These are phyloP conservation scores for Botrytis deweyae DNA, from an alignment of 2,329 filamentous ascomycete species.

Conservation along the genomic window DNA sequence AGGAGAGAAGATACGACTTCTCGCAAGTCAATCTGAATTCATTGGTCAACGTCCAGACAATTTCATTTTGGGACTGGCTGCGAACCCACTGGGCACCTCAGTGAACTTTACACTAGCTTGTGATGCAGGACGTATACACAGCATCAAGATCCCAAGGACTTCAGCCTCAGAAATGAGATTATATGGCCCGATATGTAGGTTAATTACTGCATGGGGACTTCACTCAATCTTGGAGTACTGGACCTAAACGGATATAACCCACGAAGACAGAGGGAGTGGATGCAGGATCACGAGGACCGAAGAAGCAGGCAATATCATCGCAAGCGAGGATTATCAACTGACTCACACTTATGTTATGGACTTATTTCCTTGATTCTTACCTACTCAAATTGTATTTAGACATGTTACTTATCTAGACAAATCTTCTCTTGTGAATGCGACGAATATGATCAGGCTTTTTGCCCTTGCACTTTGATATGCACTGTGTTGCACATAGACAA, in stretches of 20 bases:
- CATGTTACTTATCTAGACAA: neutral
- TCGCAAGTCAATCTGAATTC: conserved; percentile 59
- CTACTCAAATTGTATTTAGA: neutral
- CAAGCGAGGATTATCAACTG: neutral
- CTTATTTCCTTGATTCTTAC: neutral
- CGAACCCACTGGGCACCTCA: conserved; percentile 44
- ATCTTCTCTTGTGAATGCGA: neutral
- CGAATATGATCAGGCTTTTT: neutral
- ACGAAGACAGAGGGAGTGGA: neutral
- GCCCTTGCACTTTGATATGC: neutral
- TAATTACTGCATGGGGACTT: neutral
- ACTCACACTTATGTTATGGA: neutral
- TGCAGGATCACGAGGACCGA: neutral
- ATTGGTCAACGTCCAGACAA: conserved; percentile 48
- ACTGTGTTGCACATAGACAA: neutral
- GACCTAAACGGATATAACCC: too few species aligned
- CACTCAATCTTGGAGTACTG: neutral
- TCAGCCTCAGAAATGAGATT: neutral
- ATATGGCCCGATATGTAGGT: neutral
- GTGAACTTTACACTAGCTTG: neutral
- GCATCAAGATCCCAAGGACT: neutral
- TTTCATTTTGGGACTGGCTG: conserved; percentile 56
- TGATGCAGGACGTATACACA: neutral
- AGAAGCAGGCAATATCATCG: neutral
- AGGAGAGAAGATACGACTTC: conserved; percentile 67